Base-by-base conservation (phyloP, 2,329 filamentous ascomycete genomes). In the Penicillium occitanis region DNA sequence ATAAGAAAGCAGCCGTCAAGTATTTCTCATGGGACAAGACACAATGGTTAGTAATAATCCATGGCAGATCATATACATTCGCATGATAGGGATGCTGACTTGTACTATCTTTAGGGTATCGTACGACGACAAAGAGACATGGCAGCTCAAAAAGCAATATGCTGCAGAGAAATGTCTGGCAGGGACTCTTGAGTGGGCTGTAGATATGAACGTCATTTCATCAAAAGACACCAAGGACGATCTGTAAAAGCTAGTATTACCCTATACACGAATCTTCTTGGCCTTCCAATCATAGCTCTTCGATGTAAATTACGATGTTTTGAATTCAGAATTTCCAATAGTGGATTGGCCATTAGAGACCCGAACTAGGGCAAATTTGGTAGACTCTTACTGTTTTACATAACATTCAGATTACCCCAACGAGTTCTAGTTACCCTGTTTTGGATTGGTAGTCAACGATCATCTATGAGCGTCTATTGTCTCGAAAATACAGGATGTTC, bases 121-220 rank as follows among this genome's bases (percentile, higher is more conserved):
- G 0, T 77, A 73, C 37, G 76, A 77, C 48, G 79, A 83, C 60
- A 63, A 65, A 0, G 72, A 77, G 5, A 82, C 80, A 2, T 71
- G 77, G 19, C 68, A 72, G 35, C 65, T 72, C 19, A 82, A 82
- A 64, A 70, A 71, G 2, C 69, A 80, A 2, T 79, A 68, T 63
- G 78, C 78, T 1, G 75, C 75, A 11, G 48, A 62, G 0, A 55
- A 69, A 3, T 77, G 78, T 44, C 70, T 81, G 1, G 73, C 73
- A 3, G 79, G 79, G 5, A 64, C 73, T 5, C 64, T 72, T 44
- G 69, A 69, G 40, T 72, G 70, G 71, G 70, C 71, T n/a, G 63
- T 67, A 33, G 66, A 67, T 37, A 67, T 67, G 66, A 67, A 55
- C 8, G 30, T 17, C 5, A 59, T 61, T 59, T 60, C 53, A 5